Base-by-base conservation (phyloP, 495 filamentous ascomycete genomes). In the Penicillium antarcticum region DNA sequence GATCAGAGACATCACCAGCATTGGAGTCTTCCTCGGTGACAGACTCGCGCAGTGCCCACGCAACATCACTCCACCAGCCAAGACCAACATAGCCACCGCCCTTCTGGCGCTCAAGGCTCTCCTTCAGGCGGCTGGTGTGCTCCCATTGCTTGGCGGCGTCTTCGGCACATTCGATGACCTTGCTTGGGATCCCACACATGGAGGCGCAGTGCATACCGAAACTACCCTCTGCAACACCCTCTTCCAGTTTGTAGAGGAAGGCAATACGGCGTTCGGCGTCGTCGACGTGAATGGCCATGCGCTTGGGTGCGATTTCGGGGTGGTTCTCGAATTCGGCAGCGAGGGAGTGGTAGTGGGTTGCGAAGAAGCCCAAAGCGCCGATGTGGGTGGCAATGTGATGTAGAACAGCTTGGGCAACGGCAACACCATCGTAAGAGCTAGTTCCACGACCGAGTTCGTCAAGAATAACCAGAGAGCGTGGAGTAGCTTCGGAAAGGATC, bases 201-300 rank as follows among this genome's bases (percentile, higher is more conserved):
- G 88, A 82, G 2, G 95, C 95, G 65, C 95, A 99, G 67, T 97
- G 95, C 95, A 99, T 99, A 57, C 95, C 95, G 70, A 97, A 97
- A 59, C 88, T 94, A 1, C 95, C 95, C 71, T 97, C 95, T 3
- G 95, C 95, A 34, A 99, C 92, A 7, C 95, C 95, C 17, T 87
- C 80, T 70, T 97, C 95, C 0, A 99, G 79, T 61, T 92, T 94
- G 68, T 99, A 99, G 48, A 99, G 68, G 71, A 97, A 99, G 0
- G 94, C 96, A 24, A 99, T 82, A 12, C 86, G 81, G 23, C 88
- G 77, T 40, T 87, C 79, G 35, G 76, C 79, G n/a, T 95, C 89
- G 58, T 99, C 92, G 14, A 97, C 95, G 40, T 89, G 79, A 49
- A 99, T 97, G 52, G 85, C 85, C 95, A 99, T 99, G 10, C 95